phyloP scores from a whole-genome alignment of 768 basidiomycete species.

The Amylocystis lapponica region DNA sequence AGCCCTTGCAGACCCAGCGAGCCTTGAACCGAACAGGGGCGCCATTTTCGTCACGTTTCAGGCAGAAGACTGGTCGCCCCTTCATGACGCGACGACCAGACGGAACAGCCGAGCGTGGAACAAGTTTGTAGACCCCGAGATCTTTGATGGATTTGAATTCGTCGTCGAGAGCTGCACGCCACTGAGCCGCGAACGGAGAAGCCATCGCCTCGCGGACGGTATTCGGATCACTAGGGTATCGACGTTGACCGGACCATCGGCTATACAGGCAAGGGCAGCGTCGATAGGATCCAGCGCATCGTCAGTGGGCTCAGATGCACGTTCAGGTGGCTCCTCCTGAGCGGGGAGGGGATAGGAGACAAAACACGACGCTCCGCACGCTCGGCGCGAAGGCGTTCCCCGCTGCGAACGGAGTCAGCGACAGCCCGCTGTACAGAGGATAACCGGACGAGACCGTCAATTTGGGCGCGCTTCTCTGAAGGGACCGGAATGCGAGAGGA shows the following conservation, averaged over 20 bases:
- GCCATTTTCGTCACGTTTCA: constrained; percentile 19
- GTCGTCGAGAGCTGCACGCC: constrained; percentile 18
- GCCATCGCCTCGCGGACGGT: constrained; percentile 16
- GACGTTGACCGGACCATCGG: constrained; percentile 10
- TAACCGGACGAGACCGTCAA: constrained; percentile 2
- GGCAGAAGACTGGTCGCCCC: constrained; percentile 21
- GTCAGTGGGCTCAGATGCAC: constrained; percentile 5
- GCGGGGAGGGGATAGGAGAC: too few species aligned
- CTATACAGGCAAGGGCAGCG: constrained; percentile 9
- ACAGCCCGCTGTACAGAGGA: neutral
- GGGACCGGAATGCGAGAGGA: constrained; percentile 1
- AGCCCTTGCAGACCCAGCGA: constrained; percentile 37
- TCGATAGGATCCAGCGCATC: neutral
- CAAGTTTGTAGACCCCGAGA: constrained; percentile 15
- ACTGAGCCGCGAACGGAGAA: constrained; percentile 11
- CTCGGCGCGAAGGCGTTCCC: too few species aligned
- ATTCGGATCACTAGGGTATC: constrained; percentile 16
- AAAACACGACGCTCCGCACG: too few species aligned
- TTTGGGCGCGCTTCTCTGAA: constrained; percentile 8
- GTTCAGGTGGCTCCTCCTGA: constrained; percentile 2
- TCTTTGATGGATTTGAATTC: constrained; percentile 15
- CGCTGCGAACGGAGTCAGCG: neutral
- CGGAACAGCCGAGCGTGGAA: constrained; percentile 16
- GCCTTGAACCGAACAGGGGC: constrained; percentile 26
- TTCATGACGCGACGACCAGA: constrained; percentile 3